Conservation (phyloP, 768 basidiomycete species). For the Tricholoma sp. region DNA sequence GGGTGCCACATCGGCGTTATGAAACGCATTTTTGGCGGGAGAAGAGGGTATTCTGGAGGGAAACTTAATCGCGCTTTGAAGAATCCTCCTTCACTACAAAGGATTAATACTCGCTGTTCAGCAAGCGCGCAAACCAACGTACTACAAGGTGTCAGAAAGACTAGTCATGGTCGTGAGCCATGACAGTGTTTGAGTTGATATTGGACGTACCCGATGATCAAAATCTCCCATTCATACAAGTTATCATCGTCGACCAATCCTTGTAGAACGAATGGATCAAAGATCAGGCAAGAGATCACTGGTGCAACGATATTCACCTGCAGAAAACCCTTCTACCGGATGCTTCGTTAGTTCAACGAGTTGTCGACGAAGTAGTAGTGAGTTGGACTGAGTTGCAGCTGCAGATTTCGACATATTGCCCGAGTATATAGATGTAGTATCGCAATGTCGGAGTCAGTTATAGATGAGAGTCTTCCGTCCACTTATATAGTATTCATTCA, state of each 20-base stretch:
- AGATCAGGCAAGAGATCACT: constrained; percentile 22
- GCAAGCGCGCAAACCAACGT: constrained; percentile 18
- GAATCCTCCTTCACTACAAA: constrained; percentile 85
- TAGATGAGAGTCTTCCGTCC: constrained; percentile 2
- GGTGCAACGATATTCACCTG: constrained; percentile 48
- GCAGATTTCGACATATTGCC: constrained; percentile 40
- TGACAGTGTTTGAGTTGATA: constrained; percentile 1
- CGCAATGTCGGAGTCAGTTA: constrained; percentile 10
- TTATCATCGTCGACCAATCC: constrained; percentile 95
- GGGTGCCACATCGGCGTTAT: constrained; percentile 97
- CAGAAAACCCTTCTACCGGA: constrained; percentile 96
- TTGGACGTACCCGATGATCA: constrained; percentile 80
- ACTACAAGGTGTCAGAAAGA: constrained; percentile 93
- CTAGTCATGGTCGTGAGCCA: constrained; percentile 37
- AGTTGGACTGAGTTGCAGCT: constrained; percentile 35
- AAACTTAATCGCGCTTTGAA: constrained; percentile 89
- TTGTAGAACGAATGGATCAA: constrained; percentile 24
- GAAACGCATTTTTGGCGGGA: constrained; percentile 95
- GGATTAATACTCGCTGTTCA: neutral
- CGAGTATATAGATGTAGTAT: constrained; percentile 5
- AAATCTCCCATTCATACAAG: constrained; percentile 93
- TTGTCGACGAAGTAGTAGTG: constrained; percentile 72
- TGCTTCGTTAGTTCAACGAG: constrained; percentile 83
- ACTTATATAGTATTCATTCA: constrained; percentile 9
- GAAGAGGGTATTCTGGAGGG: constrained; percentile 84